phyloP scores from a whole-genome alignment of 2,329 filamentous ascomycete genomes.

The Xylaria sp. region DNA sequence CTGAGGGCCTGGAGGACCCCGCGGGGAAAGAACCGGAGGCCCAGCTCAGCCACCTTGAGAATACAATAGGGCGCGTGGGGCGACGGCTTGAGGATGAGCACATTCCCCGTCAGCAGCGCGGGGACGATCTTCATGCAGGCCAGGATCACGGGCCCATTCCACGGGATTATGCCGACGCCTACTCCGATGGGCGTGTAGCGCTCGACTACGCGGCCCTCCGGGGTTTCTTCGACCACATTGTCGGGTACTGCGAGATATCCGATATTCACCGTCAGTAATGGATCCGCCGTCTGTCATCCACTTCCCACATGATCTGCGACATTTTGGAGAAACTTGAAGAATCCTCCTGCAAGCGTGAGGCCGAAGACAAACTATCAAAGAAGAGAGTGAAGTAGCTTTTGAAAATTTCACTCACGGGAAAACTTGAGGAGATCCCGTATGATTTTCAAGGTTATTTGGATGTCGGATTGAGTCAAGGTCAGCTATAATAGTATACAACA shows the following conservation, averaged over 20 bases:
- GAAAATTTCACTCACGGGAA: slow-evolving; percentile 7
- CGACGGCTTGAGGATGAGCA: slow-evolving; percentile 67
- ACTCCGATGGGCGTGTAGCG: slow-evolving; percentile 57
- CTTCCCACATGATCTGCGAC: neutral
- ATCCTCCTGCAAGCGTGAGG: neutral
- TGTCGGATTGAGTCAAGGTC: slow-evolving; percentile 40
- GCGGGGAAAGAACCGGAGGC: slow-evolving; percentile 66
- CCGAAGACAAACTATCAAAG: neutral
- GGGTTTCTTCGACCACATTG: slow-evolving; percentile 43
- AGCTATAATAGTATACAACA: slow-evolving; percentile 9
- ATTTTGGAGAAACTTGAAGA: neutral
- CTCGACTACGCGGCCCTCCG: slow-evolving; percentile 49
- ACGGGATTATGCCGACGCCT: slow-evolving; percentile 61
- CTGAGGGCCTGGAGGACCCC: slow-evolving; percentile 71
- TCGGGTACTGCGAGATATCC: slow-evolving; percentile 14
- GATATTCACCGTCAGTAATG: neutral
- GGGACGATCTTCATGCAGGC: slow-evolving; percentile 66
- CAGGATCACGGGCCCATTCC: slow-evolving; percentile 68
- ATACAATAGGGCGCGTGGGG: slow-evolving; percentile 59
- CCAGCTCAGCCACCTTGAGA: slow-evolving; percentile 70
- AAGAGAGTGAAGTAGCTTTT: neutral
- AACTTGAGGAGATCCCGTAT: slow-evolving; percentile 45
- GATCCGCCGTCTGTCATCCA: neutral
- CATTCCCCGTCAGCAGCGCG: slow-evolving; percentile 66
- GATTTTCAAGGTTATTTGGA: slow-evolving; percentile 44